Percentiles rank a stretch among this genome's conserved stretches.
Conservation (phyloP, 2,329 filamentous ascomycete genomes). For the Ophiosphaerella herpotricha region DNA sequence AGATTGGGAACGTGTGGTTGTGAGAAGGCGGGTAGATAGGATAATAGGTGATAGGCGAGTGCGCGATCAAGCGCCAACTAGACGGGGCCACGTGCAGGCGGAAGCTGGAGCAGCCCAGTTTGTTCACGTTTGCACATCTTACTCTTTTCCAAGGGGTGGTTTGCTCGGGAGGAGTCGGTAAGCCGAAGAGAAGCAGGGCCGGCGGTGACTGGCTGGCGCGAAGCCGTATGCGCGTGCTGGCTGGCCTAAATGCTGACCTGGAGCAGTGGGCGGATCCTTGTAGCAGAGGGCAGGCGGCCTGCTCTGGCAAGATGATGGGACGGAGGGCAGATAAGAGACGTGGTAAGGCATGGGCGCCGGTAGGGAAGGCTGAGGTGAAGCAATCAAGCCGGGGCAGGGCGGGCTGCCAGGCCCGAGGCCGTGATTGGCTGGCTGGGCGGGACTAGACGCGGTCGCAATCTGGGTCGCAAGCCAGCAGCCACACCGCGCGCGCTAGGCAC, state of each 20-base stretch:
- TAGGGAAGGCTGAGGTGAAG: slow-evolving; percentile 21
- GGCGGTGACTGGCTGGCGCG: slow-evolving; percentile 17
- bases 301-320: too few species aligned
- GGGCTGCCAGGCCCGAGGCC: slow-evolving; percentile 2
- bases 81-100: too few species aligned
- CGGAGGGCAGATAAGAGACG: neutral
- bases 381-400: slow-evolving; percentile 3
- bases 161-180: neutral
- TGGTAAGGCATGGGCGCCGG: neutral
- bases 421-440: slow-evolving; percentile 27
- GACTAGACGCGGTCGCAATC: slow-evolving; percentile 22
- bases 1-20: too few species aligned
- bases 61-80: too few species aligned
- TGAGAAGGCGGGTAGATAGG: too few species aligned
- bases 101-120: too few species aligned
- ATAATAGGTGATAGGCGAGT: too few species aligned
- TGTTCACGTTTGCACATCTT: neutral
- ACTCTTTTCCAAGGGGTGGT: slow-evolving; percentile 11
- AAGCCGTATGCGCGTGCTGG: slow-evolving; percentile 13
- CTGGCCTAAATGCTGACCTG: slow-evolving; percentile 17
- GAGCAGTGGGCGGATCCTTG: neutral
- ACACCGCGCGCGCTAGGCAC: slow-evolving; percentile 20
- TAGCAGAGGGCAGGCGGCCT: slow-evolving; percentile 1
- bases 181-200: too few species aligned
- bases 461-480: slow-evolving; percentile 17